A percentile compares a stretch with the other conserved stretches of the same genome.
Evolutionary conservation across 169 alveolate genomes (phyloP).

Genomic region (Cryptosporidium andersoni): DNA sequence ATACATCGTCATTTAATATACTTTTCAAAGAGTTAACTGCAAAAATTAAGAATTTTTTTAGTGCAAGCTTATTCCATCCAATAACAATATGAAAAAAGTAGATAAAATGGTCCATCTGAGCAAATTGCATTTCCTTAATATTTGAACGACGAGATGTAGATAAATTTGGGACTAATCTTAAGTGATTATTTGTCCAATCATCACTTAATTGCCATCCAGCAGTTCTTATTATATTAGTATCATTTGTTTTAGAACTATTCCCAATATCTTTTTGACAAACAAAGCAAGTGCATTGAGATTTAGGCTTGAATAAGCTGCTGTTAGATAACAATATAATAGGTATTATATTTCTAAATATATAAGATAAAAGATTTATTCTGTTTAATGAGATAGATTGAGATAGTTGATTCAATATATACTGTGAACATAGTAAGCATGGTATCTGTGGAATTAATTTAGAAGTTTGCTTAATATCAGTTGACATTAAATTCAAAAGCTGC

Average conservation of each 20-base stretch:
- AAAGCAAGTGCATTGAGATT: slow-evolving; percentile 32
- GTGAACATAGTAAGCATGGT: not conserved
- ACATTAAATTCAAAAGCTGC: slow-evolving; percentile 7
- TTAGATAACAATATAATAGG: slow-evolving; percentile 18
- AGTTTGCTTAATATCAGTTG: slow-evolving; percentile 7
- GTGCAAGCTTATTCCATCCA: slow-evolving; percentile 56
- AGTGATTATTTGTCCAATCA: slow-evolving; percentile 50
- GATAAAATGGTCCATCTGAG: slow-evolving; percentile 60
- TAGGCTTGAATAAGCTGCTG: slow-evolving; percentile 13
- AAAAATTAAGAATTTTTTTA: slow-evolving; percentile 30
- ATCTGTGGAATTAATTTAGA: slow-evolving; percentile 28
- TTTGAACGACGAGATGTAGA: slow-evolving; percentile 37
- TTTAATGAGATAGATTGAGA: slow-evolving; percentile 5
- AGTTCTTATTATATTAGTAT: not conserved
- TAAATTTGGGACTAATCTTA: slow-evolving; percentile 34
- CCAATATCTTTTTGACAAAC: not conserved
- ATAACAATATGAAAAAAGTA: slow-evolving; percentile 51
- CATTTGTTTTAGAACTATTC: not conserved
- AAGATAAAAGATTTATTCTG: slow-evolving; percentile 36
- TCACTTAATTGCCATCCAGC: slow-evolving; percentile 62
- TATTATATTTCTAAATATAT: slow-evolving; percentile 52
- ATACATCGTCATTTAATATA: not conserved
- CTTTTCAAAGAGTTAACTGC: slow-evolving; percentile 44
- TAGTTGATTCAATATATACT: slow-evolving; percentile 48
- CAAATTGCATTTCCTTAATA: slow-evolving; percentile 43